Conservation (phyloP, 164 flowering plant genomes). For the Macadamia integrifolia region DNA sequence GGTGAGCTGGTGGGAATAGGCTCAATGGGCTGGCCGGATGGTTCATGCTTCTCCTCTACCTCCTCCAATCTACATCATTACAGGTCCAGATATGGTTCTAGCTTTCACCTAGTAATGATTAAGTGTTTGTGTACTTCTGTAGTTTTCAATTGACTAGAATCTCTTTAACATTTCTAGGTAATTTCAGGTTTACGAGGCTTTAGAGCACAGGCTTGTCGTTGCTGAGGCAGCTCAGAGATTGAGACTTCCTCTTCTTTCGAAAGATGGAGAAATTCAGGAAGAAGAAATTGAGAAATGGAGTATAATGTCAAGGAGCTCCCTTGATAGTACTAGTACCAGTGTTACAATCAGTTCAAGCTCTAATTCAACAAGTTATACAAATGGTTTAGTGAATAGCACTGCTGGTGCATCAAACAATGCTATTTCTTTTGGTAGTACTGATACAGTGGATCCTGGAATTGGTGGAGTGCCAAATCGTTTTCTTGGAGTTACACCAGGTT, state of each 20-base stretch:
- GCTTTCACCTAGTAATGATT: not conserved
- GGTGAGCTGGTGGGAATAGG: too few species aligned
- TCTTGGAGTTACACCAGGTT: constrained; percentile 85
- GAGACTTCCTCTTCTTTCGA: constrained; percentile 89
- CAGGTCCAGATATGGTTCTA: not conserved
- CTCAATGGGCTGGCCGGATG: too few species aligned
- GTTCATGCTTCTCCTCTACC: too few species aligned
- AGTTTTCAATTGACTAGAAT: not conserved
- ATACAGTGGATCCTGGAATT: constrained; percentile 61
- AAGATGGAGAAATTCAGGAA: constrained; percentile 91
- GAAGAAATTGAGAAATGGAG: constrained; percentile 95
- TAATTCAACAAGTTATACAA: constrained; percentile 53
- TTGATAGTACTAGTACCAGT: constrained; percentile 81
- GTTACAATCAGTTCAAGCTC: constrained; percentile 60
- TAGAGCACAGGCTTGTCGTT: constrained; percentile 73
- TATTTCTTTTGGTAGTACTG: constrained; percentile 23
- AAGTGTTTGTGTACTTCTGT: not conserved
- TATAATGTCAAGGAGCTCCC: constrained; percentile 70
- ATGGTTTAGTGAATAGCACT: constrained; percentile 35
- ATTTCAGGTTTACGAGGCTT: constrained; percentile 70
- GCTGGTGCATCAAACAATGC: constrained; percentile 29
- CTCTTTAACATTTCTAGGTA: not conserved
- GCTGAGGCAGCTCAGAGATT: constrained; percentile 93
- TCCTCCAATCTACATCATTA: too few species aligned
- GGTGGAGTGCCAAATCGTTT: constrained; percentile 95